These are phyloP conservation scores for Pseudocercospora fijiensis DNA, from an alignment of 2,329 filamentous ascomycete genomes.

Conservation along the genomic window DNA sequence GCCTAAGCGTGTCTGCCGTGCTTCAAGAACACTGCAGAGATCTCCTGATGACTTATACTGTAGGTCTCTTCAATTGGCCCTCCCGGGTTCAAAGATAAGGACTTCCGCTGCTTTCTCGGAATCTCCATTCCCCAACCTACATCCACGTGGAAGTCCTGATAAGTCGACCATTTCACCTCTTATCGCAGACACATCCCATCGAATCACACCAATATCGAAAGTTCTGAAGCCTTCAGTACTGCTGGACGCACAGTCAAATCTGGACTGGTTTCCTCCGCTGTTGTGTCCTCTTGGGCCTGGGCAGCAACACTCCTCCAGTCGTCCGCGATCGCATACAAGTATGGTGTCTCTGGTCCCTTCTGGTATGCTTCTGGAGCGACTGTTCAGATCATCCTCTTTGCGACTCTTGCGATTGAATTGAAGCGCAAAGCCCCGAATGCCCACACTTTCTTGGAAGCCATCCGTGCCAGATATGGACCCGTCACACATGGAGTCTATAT, in stretches of 20 bases:
- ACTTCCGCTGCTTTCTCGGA: background rate
- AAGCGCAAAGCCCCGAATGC: constrained; percentile 86
- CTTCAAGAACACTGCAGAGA: background rate
- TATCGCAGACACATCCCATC: constrained; percentile 9
- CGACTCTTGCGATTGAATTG: constrained; percentile 83
- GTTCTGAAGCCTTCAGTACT: constrained; percentile 81
- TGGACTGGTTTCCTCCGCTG: constrained; percentile 80
- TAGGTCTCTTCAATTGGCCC: constrained; percentile 2
- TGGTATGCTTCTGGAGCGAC: constrained; percentile 69
- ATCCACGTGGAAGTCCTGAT: constrained; percentile 7
- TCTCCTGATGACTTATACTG: constrained; percentile 7
- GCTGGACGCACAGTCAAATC: constrained; percentile 86
- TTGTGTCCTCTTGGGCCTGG: constrained; percentile 95
- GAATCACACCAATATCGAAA: background rate
- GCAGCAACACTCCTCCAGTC: constrained; percentile 57
- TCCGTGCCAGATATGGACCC: constrained; percentile 74
- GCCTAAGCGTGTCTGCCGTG: background rate
- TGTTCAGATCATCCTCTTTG: constrained; percentile 85
- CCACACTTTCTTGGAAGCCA: constrained; percentile 73
- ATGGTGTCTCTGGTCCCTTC: constrained; percentile 64
- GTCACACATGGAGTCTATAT: constrained; percentile 75
- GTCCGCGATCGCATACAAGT: constrained; percentile 74
- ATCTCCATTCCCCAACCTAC: constrained; percentile 1
- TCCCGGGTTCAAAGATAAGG: constrained; percentile 4
- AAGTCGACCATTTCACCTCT: background rate